Evolutionary conservation across 75 land plant genomes (phyloP).

Genomic region (Chamaecyparis obtusa): DNA sequence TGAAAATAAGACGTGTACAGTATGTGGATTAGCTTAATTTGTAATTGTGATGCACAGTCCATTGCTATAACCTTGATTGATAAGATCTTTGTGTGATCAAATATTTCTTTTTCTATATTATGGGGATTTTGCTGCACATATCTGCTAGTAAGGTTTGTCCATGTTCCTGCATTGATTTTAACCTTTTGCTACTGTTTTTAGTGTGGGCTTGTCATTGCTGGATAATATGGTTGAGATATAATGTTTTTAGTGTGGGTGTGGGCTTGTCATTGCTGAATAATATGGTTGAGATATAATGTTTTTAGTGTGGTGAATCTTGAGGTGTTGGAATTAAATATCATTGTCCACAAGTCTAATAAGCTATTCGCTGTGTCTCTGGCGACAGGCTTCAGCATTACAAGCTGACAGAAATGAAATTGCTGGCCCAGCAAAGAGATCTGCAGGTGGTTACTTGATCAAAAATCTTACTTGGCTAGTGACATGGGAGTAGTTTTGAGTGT

Average conservation of each 20-base stretch:
- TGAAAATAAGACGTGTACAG: not conserved
- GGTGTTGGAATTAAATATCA: not conserved
- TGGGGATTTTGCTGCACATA: not conserved
- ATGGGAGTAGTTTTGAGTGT: conserved; percentile 1
- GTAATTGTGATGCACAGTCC: not conserved
- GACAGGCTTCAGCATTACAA: conserved; percentile 97
- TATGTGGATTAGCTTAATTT: not conserved
- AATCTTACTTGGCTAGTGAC: not conserved
- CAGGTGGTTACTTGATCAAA: conserved; percentile 52
- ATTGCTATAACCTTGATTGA: conserved; percentile 4
- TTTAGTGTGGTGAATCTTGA: not conserved
- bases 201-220: not conserved
- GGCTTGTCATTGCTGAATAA: not conserved
- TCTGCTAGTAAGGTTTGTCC: not conserved
- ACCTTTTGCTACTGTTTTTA: not conserved
- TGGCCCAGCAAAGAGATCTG: conserved; percentile 97
- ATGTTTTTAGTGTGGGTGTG: not conserved
- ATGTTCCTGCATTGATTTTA: conserved; percentile 2
- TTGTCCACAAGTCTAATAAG: not conserved
- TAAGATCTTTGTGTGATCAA: not conserved
- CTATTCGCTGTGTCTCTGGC: not conserved
- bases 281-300: conserved; percentile 4
- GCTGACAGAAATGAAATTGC: conserved; percentile 96
- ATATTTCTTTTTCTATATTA: not conserved
- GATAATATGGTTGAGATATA: conserved; percentile 1